Evolutionary conservation across 1,284 basidiomycete genomes (phyloP), one percentile per base, ranked within the genome.

Genomic region (Marasmius sp.): DNA sequence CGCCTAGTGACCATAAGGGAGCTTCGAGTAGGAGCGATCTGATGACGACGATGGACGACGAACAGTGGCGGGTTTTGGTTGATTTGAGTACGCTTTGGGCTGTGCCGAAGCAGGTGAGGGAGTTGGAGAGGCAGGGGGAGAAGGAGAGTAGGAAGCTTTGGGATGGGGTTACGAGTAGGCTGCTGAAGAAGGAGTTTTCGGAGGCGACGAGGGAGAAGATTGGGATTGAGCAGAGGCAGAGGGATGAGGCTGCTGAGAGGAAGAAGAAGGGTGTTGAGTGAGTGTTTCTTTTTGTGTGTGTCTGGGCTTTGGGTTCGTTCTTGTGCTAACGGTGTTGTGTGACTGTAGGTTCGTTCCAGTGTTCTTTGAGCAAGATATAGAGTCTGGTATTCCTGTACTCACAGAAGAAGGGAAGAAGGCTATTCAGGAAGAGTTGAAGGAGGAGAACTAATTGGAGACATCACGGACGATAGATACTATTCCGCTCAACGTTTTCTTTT

Each of bases 171-270:
- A 96, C 95, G 43, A 81, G 79, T 59, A 77, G 86, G 70, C 79
- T 98, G 61, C 58, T 94, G 54, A 81, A 79, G 70, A 98, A 97
- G 81, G 93, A 97, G 74, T 98, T 86, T 77, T 82, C 83, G 49
- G 94, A 96, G 58, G 95, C 95, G 58, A 97, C 93, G 55, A 91
- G 82, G 78, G 84, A 91, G 75, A 98, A 97, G 80, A 86, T 94
- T 61, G 75, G 74, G 5, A 95, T 98, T 60, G 95, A 97, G 78
- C 95, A 97, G 82, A 84, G 76, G 70, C 95, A 97, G 80, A 81
- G 95, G 60, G 94, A 97, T 66, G 84, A 87, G 50, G 91, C 94
- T 8, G 89, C 88, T 12, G 89, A 94, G 74, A 81, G 93, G 74
- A 95, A 94, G 80, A 84, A 81, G 70, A 89, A 85, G 62, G 92